Evolutionary conservation across 345 rosid species (phyloP), one percentile per base, ranked within the genome.

Genomic region (Heritiera fomes): DNA sequence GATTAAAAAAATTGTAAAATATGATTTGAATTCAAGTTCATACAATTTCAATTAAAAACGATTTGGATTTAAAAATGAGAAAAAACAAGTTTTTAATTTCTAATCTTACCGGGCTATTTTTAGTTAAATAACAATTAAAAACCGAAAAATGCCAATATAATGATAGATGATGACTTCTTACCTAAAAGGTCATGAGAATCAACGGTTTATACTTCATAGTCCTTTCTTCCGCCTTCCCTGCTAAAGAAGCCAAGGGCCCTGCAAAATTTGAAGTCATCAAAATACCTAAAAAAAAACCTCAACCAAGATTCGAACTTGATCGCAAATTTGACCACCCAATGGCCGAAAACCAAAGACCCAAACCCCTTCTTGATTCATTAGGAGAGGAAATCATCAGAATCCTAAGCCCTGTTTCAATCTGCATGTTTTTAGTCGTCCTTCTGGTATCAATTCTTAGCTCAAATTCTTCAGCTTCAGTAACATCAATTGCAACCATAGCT

Each of bases 351-450:
- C 88, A 79, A 75, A 87, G 88, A 90, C 89, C 94, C 85, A 73
- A 77, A 46, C 85, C 85, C 78, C 52, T 93, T 30, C 80, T 90
- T 1, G 92, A 91, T 55, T 80, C 91, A 8, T 32, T 93, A 61
- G 98, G 98, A 0, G 95, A 92, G 88, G 98, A 95, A 80, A 89
- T 95, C 81, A 79, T 95, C 86, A 84, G 89, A 86, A 95, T 95
- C 80, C 40, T 95, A 49, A 86, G 88, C 7, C 98, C 98, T 2
- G 98, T 93, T 77, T 93, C 97, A 75, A 91, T 92, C 70, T 93
- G 98, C 83, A 93, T 92, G 43, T 40, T 40, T 40, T 40, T 40
- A 40, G 43, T 95, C 81, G 98, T 93, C 45, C 84, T 92, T 85
- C 83, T 95, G 49, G 99, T 91, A 66, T 87, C 92, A 30, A 75